A percentile compares a stretch with the other conserved stretches of the same genome.
These are phyloP conservation scores for Cyclotella kingstonii DNA, from an alignment of 108 stramenopile genomes.

Conservation along the genomic window DNA sequence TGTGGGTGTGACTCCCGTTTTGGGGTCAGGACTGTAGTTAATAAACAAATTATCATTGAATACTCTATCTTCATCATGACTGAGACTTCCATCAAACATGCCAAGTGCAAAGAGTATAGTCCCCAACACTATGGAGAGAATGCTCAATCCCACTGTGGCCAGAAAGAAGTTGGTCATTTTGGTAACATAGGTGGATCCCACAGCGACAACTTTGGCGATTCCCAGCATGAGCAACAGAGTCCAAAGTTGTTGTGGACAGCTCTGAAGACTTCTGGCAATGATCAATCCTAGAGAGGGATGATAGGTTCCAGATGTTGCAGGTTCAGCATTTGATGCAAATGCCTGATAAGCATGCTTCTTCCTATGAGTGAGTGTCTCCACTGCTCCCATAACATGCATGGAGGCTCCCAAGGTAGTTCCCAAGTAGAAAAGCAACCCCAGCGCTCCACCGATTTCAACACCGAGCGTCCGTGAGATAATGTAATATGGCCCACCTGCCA, in stretches of 20 bases:
- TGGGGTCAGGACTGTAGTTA: conserved; percentile 52
- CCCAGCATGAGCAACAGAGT: conserved; percentile 31
- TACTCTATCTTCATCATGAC: conserved; percentile 19
- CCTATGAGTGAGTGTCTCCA: conserved; percentile 51
- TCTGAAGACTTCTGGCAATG: conserved; percentile 2
- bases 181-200: conserved; percentile 64
- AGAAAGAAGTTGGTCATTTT: conserved; percentile 51
- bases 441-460: conserved; percentile 65
- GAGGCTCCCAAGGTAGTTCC: conserved; percentile 61
- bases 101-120: conserved; percentile 50
- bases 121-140: conserved; percentile 45
- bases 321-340: no score
- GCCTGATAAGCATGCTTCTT: conserved; percentile 24
- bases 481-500: conserved; percentile 81
- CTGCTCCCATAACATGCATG: conserved; percentile 75
- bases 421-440: conserved; percentile 75
- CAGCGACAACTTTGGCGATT: conserved; percentile 42
- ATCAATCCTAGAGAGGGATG: no score
- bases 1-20: conserved; percentile 57
- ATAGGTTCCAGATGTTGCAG: no score
- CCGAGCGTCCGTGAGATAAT: conserved; percentile 65
- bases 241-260: conserved; percentile 16
- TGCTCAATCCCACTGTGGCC: conserved; percentile 45
- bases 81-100: conserved; percentile 40
- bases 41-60: conserved; percentile 53